Evolutionary conservation across 2,329 filamentous ascomycete species (phyloP).

Genomic region (Venturia pyrina): DNA sequence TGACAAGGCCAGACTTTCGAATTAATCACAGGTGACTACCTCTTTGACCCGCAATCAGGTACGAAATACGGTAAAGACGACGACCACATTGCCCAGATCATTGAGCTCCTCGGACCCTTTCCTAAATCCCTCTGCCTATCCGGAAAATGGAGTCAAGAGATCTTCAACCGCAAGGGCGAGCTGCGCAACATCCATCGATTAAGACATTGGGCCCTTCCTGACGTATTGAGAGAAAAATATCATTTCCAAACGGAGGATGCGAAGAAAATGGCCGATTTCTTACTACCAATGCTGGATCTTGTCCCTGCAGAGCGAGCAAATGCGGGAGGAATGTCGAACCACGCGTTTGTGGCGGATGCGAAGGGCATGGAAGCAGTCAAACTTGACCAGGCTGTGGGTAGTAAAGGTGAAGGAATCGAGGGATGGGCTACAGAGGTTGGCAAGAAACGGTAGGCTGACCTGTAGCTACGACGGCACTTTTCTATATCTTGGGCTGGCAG

Average conservation of each 20-base stretch:
- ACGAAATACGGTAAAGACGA: constrained; percentile 99
- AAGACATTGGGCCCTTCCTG: constrained; percentile 88
- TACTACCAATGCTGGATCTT: constrained; percentile 85
- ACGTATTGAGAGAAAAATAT: constrained; percentile 93
- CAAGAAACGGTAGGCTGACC: constrained; percentile 13
- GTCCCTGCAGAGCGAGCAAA: constrained; percentile 84
- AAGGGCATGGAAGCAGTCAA: constrained; percentile 77
- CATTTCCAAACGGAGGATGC: constrained; percentile 81
- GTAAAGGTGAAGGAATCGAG: constrained; percentile 82
- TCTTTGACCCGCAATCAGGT: constrained; percentile 96
- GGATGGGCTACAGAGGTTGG: constrained; percentile 81
- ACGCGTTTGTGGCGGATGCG: constrained; percentile 73
- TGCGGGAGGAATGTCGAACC: constrained; percentile 87
- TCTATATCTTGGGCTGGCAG: not conserved
- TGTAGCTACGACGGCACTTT: not conserved
- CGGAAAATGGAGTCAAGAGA: constrained; percentile 96
- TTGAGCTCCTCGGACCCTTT: constrained; percentile 88
- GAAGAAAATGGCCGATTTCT: constrained; percentile 68
- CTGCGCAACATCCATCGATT: constrained; percentile 94
- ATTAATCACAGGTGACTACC: constrained; percentile 93
- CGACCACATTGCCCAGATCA: constrained; percentile 98
- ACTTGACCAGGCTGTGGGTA: constrained; percentile 68
- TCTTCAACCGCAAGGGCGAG: constrained; percentile 96
- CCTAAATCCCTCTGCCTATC: constrained; percentile 84
- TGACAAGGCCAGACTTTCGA: constrained; percentile 66